A percentile compares a stretch with the other conserved stretches of the same genome.
Evolutionary conservation across 2,329 filamentous ascomycete species (phyloP).

Genomic region (Diaporthe sp.): DNA sequence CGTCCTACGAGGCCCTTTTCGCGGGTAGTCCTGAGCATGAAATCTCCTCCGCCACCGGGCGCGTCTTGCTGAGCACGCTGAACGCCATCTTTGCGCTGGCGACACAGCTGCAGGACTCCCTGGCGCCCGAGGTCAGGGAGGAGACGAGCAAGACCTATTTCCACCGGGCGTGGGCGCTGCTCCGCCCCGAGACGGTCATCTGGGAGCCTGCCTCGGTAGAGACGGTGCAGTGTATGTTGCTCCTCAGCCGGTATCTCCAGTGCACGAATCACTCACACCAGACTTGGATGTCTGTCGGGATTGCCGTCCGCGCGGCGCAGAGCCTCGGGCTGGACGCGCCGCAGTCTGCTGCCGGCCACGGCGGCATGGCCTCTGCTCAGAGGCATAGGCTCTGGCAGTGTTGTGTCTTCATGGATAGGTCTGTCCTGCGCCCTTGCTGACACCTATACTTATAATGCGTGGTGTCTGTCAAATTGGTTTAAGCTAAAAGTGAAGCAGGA

Average conservation of each 20-base stretch:
- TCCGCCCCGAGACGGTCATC: constrained; percentile 54
- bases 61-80: constrained; percentile 59
- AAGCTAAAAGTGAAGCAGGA: neutral
- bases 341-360: constrained; percentile 49
- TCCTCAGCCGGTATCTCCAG: constrained; percentile 64
- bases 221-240: constrained; percentile 61
- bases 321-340: constrained; percentile 60
- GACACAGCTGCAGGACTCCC: constrained; percentile 58
- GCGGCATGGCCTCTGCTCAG: neutral
- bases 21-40: constrained; percentile 55
- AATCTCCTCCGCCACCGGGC: constrained; percentile 24
- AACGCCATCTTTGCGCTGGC: constrained; percentile 63
- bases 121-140: constrained; percentile 56
- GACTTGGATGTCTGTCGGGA: constrained; percentile 64
- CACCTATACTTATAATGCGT: neutral
- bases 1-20: constrained; percentile 58
- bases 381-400: constrained; percentile 13
- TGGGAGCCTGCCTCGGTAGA: constrained; percentile 60
- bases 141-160: constrained; percentile 58
- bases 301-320: constrained; percentile 62
- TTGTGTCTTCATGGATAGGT: constrained; percentile 26
- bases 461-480: neutral
- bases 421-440: neutral
- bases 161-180: constrained; percentile 56
- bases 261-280: constrained; percentile 62